A percentile compares a stretch with the other conserved stretches of the same genome.
These are phyloP conservation scores for Ramaria sp. DNA, from an alignment of 768 basidiomycete genomes.

Conservation along the genomic window DNA sequence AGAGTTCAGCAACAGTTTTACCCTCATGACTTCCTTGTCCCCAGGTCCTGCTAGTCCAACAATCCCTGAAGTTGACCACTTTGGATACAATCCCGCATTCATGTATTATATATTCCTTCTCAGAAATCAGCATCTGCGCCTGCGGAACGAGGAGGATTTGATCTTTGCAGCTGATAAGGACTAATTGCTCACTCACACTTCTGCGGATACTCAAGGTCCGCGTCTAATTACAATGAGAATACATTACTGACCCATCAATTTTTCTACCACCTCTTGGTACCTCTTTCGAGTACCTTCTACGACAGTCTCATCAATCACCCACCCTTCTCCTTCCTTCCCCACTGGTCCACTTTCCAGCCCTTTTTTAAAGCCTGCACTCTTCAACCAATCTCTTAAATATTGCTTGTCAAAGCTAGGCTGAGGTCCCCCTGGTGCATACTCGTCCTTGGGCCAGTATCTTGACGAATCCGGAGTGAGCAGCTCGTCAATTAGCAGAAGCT, in stretches of 20 bases:
- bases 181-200: no score
- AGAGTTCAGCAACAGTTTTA: no score
- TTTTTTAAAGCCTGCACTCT: slow-evolving; percentile 57
- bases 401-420: slow-evolving; percentile 98
- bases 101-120: no score
- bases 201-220: no score
- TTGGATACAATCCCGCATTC: no score
- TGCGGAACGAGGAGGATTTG: no score
- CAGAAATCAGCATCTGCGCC: no score
- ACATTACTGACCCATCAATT: slow-evolving; percentile 27
- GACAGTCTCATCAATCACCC: slow-evolving; percentile 65
- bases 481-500: slow-evolving; percentile 88
- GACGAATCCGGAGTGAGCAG: slow-evolving; percentile 97
- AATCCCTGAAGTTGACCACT: no score
- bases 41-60: no score
- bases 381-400: slow-evolving; percentile 86
- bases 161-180: no score
- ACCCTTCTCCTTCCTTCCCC: slow-evolving; percentile 59
- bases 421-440: slow-evolving; percentile 58
- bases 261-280: slow-evolving; percentile 67
- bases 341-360: slow-evolving; percentile 68
- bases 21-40: no score
- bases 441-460: slow-evolving; percentile 82
- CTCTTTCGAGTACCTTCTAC: slow-evolving; percentile 66
- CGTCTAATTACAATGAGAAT: background rate